Base-by-base conservation (phyloP, 345 rosid species). In the Syzygium oleosum region DNA sequence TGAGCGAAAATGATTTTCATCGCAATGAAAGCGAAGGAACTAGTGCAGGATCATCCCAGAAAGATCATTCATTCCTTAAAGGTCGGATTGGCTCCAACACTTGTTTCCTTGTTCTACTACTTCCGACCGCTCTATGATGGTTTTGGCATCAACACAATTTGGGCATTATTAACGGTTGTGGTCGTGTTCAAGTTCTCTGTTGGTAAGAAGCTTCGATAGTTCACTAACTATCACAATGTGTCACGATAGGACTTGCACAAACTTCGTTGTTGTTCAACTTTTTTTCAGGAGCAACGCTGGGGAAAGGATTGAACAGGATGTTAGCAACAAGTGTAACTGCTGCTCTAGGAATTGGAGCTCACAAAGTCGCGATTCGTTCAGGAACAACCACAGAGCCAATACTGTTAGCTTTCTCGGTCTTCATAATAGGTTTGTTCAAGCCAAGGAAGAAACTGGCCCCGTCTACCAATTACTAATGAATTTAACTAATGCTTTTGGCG, bases 151-250 rank as follows among this genome's bases (percentile, higher is more conserved):
- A 51, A 83, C 31, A 90, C 91, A 2, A 89, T 91, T 55, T 93
- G 95, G 94, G 93, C 92, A 55, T 86, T 92, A n/a, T 31, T 94
- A 31, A 91, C 93, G 16, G 94, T 91, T 7, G 89, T 90, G 0
- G 88, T 90, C 13, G 91, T 93, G 80, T 88, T 90, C 11, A 91
- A 93, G 55, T 90, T 90, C 85, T 90, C 94, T 12, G 94, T 90
- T 5, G 94, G 94, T 90, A 89, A 85, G 7, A 27, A 51, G 22
- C 51, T 34, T 53, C 54, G 17, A 51, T 10, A 9, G 14, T 31
- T 49, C n/a, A 52, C 52, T 85, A 52, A 29, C 19, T 51, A 73
- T 52, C n/a, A 22, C 87, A 7, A 21, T 52, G 22, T 21, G 9
- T 73, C 51, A 0, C 7, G 0, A 65, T 12, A 31, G 41, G 51